Evolutionary conservation across 192 early-diverging fungal genomes (phyloP).

Genomic region (Endogone sp.): DNA sequence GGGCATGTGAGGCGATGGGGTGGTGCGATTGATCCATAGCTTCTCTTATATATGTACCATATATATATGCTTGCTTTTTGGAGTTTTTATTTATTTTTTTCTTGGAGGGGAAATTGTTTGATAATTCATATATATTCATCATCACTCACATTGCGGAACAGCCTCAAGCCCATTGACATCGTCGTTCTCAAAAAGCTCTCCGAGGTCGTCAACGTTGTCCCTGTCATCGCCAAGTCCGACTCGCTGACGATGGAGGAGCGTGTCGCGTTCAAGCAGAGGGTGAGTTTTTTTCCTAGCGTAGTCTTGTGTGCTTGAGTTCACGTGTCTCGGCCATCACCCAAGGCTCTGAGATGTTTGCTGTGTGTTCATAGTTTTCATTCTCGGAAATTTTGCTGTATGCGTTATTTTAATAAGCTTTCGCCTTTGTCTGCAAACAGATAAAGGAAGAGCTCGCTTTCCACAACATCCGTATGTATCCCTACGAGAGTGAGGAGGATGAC

Average conservation of each 20-base stretch:
- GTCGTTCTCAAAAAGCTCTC: slow-evolving; percentile 81
- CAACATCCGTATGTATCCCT: slow-evolving; percentile 89
- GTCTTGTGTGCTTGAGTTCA: no score
- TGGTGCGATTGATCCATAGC: no score
- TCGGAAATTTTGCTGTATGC: neutral
- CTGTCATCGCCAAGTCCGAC: slow-evolving; percentile 89
- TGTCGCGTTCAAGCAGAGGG: slow-evolving; percentile 73
- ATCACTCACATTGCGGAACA: no score
- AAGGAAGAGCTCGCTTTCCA: slow-evolving; percentile 91
- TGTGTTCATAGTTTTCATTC: neutral
- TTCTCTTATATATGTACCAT: neutral
- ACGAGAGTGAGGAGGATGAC: slow-evolving; percentile 80
- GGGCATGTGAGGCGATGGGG: neutral
- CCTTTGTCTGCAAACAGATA: slow-evolving; percentile 41
- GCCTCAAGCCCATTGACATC: slow-evolving; percentile 84
- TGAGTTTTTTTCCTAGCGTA: slow-evolving; percentile 25
- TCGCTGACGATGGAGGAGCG: slow-evolving; percentile 84
- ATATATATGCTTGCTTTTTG: neutral
- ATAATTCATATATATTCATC: no score
- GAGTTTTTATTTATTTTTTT: slow-evolving; percentile 5
- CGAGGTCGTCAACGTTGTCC: slow-evolving; percentile 82
- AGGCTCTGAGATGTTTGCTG: neutral
- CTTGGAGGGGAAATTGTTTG: no score
- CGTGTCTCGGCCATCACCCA: no score
- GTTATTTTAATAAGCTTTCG: neutral